phyloP scores from a whole-genome alignment of 768 basidiomycete genomes.

The Sutorius australiensis region DNA sequence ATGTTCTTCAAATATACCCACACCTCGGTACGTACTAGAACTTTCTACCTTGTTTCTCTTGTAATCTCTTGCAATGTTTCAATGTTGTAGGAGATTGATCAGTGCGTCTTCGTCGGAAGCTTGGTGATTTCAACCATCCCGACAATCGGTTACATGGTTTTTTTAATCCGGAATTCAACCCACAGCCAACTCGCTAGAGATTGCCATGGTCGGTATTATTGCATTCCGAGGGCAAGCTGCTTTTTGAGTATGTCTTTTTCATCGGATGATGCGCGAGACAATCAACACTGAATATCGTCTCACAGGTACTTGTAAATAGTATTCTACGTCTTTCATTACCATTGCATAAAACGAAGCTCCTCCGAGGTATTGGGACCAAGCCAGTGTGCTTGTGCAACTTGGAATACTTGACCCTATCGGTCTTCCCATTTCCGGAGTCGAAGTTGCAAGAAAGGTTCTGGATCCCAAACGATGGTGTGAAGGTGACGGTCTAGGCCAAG shows the following conservation, averaged over 20 bases:
- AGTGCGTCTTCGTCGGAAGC: slow-evolving; percentile 23
- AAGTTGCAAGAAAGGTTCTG: slow-evolving; percentile 38
- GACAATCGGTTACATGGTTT: slow-evolving; percentile 13
- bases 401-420: slow-evolving; percentile 32
- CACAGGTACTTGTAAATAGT: slow-evolving; percentile 19
- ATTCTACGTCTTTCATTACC: background rate
- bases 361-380: slow-evolving; percentile 47
- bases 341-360: background rate
- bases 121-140: background rate
- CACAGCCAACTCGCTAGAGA: slow-evolving; percentile 36
- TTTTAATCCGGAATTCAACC: slow-evolving; percentile 34
- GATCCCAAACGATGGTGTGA: slow-evolving; percentile 38
- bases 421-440: slow-evolving; percentile 40
- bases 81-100: slow-evolving; percentile 38
- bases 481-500: slow-evolving; percentile 30
- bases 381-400: slow-evolving; percentile 43
- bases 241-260: slow-evolving; percentile 38
- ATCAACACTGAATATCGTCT: background rate
- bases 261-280: background rate
- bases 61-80: background rate
- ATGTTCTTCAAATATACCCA: slow-evolving; percentile 44
- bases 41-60: background rate
- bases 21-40: slow-evolving; percentile 29
- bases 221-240: slow-evolving; percentile 46
- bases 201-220: slow-evolving; percentile 43